Base-by-base conservation (phyloP, 2,329 filamentous ascomycete species). In the Drechslerella coelobrocha region DNA sequence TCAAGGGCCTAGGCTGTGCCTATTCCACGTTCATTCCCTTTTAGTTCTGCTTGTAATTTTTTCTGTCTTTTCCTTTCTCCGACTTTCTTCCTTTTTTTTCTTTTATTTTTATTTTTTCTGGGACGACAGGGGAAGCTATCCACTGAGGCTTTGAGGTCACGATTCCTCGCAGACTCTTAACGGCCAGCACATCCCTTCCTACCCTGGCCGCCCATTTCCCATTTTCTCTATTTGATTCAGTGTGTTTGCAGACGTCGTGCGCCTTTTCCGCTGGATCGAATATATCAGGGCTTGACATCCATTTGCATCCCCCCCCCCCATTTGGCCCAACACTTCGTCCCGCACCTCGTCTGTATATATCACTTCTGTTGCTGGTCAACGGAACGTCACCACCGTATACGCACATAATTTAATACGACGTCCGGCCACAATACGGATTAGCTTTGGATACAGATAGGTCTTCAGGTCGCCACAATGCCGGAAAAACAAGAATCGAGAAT, bases 51-150 rank as follows among this genome's bases (percentile, higher is more conserved):
- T 78, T 79, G 73, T 75, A 43, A 61, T 37, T 61, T 57, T 61
- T 29, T 47, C 56, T 81, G 78, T 77, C 76, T 72, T 65, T 80
- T 78, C 77, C 74, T 77, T 77, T 78, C 79, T 84, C 86, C 84
- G 85, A 86, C 84, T 84, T 80, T 85, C 84, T 86, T 84, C 84
- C 81, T 80, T 76, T 79, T 83, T 80, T 79, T 81, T 83, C 80
- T 76, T 80, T 78, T 77, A 78, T 77, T 79, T 78, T 79, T 76
- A 73, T 76, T 75, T 74, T 69, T 75, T 74, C 71, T 71, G 34
- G 52, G 24, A 17, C 62, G 51, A 57, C 41, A 53, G 56, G 56
- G 56, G 50, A 68, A 39, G 23, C 17, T 53, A 61, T 29, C 51
- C 34, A 66, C 45, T 37, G n/a, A 47, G 54, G 34, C 12, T 10